Percentiles rank a stretch among this genome's conserved stretches.
phyloP scores from a whole-genome alignment of 257 asterid species.

The Solanum phureja region DNA sequence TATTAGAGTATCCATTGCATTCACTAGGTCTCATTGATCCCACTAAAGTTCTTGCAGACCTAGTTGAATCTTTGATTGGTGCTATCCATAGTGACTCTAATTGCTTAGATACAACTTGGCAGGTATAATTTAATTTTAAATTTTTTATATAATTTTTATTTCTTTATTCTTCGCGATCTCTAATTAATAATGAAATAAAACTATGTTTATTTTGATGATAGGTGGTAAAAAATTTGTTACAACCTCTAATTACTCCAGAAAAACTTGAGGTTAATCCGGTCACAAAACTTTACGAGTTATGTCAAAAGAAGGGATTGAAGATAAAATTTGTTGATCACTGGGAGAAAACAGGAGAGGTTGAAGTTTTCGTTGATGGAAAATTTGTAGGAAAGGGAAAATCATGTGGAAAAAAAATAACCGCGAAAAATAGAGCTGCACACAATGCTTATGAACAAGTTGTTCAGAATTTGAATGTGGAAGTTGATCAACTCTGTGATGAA shows the following conservation, averaged over 20 bases:
- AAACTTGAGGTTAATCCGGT: conserved; percentile 24
- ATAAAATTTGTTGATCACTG: conserved; percentile 14
- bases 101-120: background rate
- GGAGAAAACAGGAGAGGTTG: conserved; percentile 19
- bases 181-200: too few relatives aligned
- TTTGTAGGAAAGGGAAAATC: conserved; percentile 22
- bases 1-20: conserved; percentile 29
- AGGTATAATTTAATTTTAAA: conserved; percentile 1
- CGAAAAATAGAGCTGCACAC: conserved; percentile 31
- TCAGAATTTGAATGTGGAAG: background rate
- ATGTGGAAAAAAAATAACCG: conserved; percentile 14
- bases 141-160: background rate
- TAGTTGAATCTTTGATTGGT: conserved; percentile 45
- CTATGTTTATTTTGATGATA: background rate
- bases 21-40: conserved; percentile 39
- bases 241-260: conserved; percentile 27
- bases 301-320: conserved; percentile 17
- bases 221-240: conserved; percentile 19
- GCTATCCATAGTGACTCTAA: conserved; percentile 14
- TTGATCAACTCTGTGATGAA: background rate
- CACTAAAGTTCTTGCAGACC: conserved; percentile 48
- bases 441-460: conserved; percentile 7
- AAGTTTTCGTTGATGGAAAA: conserved; percentile 2
- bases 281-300: conserved; percentile 13
- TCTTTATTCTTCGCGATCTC: background rate